Base-by-base conservation (phyloP, 2,329 filamentous ascomycete genomes). In the Escovopsis sp. region DNA sequence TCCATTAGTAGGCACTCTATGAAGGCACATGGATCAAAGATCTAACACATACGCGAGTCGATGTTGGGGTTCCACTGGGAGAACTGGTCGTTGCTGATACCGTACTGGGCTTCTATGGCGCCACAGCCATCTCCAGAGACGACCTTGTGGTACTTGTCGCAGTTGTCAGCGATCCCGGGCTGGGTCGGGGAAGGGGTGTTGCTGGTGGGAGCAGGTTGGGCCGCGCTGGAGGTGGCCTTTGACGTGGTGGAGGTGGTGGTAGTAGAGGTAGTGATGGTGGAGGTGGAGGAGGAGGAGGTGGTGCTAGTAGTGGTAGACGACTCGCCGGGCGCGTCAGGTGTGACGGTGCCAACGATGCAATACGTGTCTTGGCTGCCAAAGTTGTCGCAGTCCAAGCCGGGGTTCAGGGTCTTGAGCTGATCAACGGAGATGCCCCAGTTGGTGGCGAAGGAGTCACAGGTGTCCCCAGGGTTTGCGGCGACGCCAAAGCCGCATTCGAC, bases 371-470 rank as follows among this genome's bases (percentile, higher is more conserved):
- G 41, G 37, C 35, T 33, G 7, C 47, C 48, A 33, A 58, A 45
- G 35, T 46, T 41, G 30, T 50, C 47, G 30, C 52, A 58, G 39
- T 48, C 38, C 23, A 53, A 36, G 26, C 50, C 49, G 3, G 55
- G 55, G 47, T 55, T 56, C 42, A 55, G 41, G 6, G 41, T 38
- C 43, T 47, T 41, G 23, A 58, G 48, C 1, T 45, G 39, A 7
- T 46, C 39, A 26, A 51, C 44, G 1, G 47, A 42, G 23, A 54
- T 26, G 12, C 49, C 55, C 54, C 54, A 56, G 45, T 30, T 44
- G 12, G 40, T 33, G 23, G 48, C 46, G 41, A 58, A 53, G 43
- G 44, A 48, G 15, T 48, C 45, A 44, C 54, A 59, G n/a, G 53
- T 55, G 43, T 54, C 55, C 11, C 52, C 53, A 5, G 34, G 43